phyloP scores from a whole-genome alignment of 2,329 filamentous ascomycete genomes.

The Phyllosticta citriasiana region DNA sequence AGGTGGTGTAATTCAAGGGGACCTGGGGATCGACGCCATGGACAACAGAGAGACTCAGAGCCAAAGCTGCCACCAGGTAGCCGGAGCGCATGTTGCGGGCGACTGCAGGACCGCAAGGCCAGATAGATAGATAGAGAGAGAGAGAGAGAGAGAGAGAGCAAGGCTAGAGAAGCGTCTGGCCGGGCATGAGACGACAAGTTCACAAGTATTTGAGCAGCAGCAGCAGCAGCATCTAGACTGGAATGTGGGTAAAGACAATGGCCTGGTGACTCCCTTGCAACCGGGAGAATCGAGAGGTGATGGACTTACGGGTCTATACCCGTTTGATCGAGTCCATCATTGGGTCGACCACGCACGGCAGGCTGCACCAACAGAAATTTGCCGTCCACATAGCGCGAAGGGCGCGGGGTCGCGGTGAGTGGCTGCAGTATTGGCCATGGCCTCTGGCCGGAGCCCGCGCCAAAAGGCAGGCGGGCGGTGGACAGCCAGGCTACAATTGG shows the following conservation, averaged over 20 bases:
- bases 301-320: not conserved
- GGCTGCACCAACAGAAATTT: not conserved
- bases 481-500: not conserved
- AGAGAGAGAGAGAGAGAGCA: too few species aligned
- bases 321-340: not conserved
- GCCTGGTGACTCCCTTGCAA: not conserved
- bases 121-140: too few species aligned
- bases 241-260: not conserved
- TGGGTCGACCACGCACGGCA: not conserved
- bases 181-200: not conserved
- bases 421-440: not conserved
- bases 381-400: not conserved
- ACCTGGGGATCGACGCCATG: conserved; percentile 34
- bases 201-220: not conserved
- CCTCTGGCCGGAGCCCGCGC: too few species aligned
- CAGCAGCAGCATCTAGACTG: not conserved
- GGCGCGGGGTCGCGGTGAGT: not conserved
- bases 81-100: not conserved
- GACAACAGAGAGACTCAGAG: conserved; percentile 10
- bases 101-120: too few species aligned
- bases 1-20: conserved; percentile 54
- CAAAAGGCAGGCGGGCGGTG: not conserved
- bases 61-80: not conserved
- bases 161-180: not conserved
- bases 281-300: not conserved